phyloP scores from a whole-genome alignment of 202 grass and related monocot species.

The Carex sylvatica region DNA sequence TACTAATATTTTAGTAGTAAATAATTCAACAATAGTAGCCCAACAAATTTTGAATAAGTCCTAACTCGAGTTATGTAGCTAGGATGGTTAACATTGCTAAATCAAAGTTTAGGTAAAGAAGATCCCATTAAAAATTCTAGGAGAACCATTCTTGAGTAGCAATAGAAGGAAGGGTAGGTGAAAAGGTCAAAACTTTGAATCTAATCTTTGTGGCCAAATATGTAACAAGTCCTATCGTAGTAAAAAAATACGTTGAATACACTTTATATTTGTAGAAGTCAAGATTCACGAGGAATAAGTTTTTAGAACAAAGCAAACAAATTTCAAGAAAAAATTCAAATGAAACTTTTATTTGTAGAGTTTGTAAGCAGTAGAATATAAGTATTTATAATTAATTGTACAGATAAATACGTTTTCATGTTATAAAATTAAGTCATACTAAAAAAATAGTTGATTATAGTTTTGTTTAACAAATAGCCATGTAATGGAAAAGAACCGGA shows the following conservation, averaged over 20 bases:
- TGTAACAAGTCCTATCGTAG: not conserved
- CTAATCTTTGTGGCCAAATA: not conserved
- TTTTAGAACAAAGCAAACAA: too few relatives aligned
- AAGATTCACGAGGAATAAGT: not conserved
- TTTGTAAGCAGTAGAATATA: too few relatives aligned
- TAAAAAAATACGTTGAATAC: not conserved
- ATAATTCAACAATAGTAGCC: not conserved
- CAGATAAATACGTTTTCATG: not conserved
- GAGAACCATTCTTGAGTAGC: not conserved
- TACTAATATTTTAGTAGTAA: too few relatives aligned
- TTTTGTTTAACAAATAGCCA: too few relatives aligned
- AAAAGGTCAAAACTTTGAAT: slow-evolving; percentile 1
- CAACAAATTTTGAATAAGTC: not conserved
- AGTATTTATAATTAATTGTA: not conserved
- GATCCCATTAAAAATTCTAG: not conserved
- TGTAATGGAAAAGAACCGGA: too few relatives aligned
- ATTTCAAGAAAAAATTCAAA: too few relatives aligned
- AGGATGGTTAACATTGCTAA: not conserved
- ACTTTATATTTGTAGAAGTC: not conserved
- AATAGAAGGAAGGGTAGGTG: not conserved
- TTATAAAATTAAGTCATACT: not conserved
- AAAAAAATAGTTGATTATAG: not conserved
- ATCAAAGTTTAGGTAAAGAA: not conserved
- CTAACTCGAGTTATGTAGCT: not conserved
- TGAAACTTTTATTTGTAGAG: too few relatives aligned